These are phyloP conservation scores for Penicillium sp. DNA, from an alignment of 2,329 filamentous ascomycete species.

Conservation along the genomic window DNA sequence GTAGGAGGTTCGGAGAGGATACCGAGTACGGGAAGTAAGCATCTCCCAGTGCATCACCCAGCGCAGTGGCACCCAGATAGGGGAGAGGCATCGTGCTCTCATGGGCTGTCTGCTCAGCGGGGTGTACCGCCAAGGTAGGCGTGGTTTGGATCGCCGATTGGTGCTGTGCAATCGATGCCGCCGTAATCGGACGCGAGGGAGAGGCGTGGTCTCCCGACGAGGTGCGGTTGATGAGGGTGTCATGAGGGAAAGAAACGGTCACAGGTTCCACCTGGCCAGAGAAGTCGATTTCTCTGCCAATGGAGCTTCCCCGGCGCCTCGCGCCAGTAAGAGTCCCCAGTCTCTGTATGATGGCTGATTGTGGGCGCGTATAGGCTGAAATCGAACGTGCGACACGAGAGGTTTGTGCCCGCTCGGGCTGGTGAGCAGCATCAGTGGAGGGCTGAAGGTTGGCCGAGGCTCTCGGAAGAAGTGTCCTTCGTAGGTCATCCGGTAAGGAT, in stretches of 20 bases:
- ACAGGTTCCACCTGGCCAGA: constrained; percentile 12
- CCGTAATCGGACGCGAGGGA: not conserved
- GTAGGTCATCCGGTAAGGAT: constrained; percentile 42
- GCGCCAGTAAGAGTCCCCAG: constrained; percentile 29
- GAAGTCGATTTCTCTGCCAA: constrained; percentile 18
- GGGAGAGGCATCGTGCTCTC: constrained; percentile 11
- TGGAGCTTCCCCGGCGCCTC: constrained; percentile 20
- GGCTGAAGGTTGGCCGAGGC: constrained; percentile 19
- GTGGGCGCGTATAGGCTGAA: constrained; percentile 25
- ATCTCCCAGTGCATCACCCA: constrained; percentile 21
- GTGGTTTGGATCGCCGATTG: constrained; percentile 11
- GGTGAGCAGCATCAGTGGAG: not conserved
- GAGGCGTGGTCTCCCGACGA: not conserved
- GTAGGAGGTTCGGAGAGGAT: constrained; percentile 36
- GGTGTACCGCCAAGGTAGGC: constrained; percentile 18
- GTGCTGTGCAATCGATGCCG: constrained; percentile 1
- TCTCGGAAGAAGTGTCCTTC: constrained; percentile 35
- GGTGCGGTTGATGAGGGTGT: not conserved
- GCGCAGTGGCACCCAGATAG: constrained; percentile 16
- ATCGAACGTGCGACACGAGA: constrained; percentile 27
- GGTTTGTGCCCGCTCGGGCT: constrained; percentile 24
- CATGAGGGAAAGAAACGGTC: not conserved
- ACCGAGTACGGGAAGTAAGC: constrained; percentile 34
- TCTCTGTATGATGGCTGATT: constrained; percentile 30
- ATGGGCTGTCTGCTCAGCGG: constrained; percentile 9